Conservation (phyloP, 805 yeast species). For the Saccharomycopsis fermentans region DNA sequence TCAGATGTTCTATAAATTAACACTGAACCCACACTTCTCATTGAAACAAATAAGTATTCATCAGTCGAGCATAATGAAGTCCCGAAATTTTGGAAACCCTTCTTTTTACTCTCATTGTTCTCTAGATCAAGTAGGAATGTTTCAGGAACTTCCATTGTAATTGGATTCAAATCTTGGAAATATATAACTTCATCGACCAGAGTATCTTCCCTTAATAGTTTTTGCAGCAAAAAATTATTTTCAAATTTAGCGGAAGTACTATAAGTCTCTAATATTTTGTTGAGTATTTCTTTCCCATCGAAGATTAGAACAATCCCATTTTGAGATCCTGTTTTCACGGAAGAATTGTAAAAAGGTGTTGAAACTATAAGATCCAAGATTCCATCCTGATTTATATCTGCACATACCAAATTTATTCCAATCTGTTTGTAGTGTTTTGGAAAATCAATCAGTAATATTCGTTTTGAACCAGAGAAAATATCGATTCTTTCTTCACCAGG, state of each 20-base stretch:
- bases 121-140: background rate
- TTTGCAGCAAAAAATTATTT: background rate
- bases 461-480: slow-evolving; percentile 25
- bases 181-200: background rate
- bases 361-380: slow-evolving; percentile 35
- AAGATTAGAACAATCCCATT: slow-evolving; percentile 28
- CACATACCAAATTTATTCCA: slow-evolving; percentile 27
- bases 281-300: slow-evolving; percentile 23
- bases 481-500: slow-evolving; percentile 42
- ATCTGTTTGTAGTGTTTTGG: slow-evolving; percentile 32
- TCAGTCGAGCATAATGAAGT: slow-evolving; percentile 24
- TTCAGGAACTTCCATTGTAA: slow-evolving; percentile 19
- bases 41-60: slow-evolving; percentile 27
- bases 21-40: slow-evolving; percentile 31
- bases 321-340: slow-evolving; percentile 21
- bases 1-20: slow-evolving; percentile 22
- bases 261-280: slow-evolving; percentile 6
- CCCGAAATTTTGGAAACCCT: slow-evolving; percentile 36
- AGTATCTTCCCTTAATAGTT: slow-evolving; percentile 11
- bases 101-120: slow-evolving; percentile 1
- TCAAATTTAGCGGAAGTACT: background rate
- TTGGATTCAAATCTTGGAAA: slow-evolving; percentile 5
- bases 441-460: slow-evolving; percentile 23
- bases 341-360: slow-evolving; percentile 32
- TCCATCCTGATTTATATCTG: slow-evolving; percentile 31